Base-by-base conservation (phyloP, 208 protist genomes). In the Tetramitus jugosus region DNA sequence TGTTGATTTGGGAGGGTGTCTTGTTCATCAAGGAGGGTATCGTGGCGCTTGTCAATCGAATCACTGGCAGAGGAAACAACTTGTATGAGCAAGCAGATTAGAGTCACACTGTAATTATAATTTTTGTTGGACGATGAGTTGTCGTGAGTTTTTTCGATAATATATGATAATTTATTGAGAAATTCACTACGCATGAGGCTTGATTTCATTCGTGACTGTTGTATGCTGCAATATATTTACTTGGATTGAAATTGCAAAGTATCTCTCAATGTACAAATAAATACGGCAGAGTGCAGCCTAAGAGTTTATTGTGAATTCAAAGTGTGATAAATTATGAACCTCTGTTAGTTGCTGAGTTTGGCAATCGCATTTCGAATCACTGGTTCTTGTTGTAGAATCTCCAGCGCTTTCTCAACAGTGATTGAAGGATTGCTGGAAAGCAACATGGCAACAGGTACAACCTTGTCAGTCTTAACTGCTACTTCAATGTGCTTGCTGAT, bases 381-480 rank as follows among this genome's bases (percentile, higher is more conserved):
- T 26, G 67, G 67, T 17, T 74, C n/a, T 37, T 53, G 2, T 0
- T 33, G 6, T 74, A 74, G 53, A 23, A 35, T 53, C 53, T 74
- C 10, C 1, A 8, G 10, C 14, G 42, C 67, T 53, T 74, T n/a
- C 6, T 39, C 23, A 37, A 74, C 42, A 20, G 26, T 53, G 33
- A 3, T 0, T 49, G 23, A 4, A 10, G 13, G 10, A 7, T 26
- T 42, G 7, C 17, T n/a, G 37, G 67, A 20, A 45, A 77, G n/a
- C n/a, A 77, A 39, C 4, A 77, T 29, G 26, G 74, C 74, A 35
- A 77, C 26, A 26, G 74, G 74, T 39, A 77, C 74, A 40, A 77
- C 74, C 31, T 77, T 77, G 7, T 6, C 39, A 13, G 33, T 6
- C 6, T 7, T 61, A 2, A 39, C 39, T 29, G 39, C 35, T 29